Evolutionary conservation across 441 rosid species (phyloP), one percentile per base, ranked within the genome.

Genomic region (Eugenia klotzschiana): DNA sequence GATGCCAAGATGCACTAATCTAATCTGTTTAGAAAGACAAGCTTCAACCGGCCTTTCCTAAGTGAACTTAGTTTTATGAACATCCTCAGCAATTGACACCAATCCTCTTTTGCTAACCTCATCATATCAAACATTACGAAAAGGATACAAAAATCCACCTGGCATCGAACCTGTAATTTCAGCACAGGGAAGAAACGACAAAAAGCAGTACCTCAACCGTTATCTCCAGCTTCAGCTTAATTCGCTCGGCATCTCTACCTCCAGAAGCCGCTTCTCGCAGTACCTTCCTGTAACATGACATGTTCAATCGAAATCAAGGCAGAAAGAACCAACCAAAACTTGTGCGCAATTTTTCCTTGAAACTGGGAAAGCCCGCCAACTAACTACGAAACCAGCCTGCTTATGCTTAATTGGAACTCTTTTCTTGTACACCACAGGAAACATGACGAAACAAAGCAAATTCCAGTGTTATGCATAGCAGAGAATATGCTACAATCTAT

Each of bases 161-260:
- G 3, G 54, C 54, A 51, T 16, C 4, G 22, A 51, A 51, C 54
- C 23, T 16, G 43, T 11, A 46, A 14, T 41, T 33, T 27, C 79
- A 27, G 37, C 37, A 69, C 41, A 27, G 8, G 79, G 4, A 25
- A 69, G 4, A 27, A 69, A 14, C 23, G 37, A 69, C 79, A 27
- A 33, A 33, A 27, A 26, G 43, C 33, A 4, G 80, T 89, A 95
- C 99, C 98, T 96, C 94, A 55, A 95, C 98, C 92, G 87, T 89
- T 29, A 96, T 92, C 91, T 96, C 96, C 85, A 96, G 85, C 90
- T 94, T 95, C 84, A 96, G 90, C 89, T 88, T 90, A 56, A 95
- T 88, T 14, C 98, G 94, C 83, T 95, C 98, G 0, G 97, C 94
- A 84, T 94, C 98, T 89, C 98, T 93, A 86, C 93, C 95, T 37